Base-by-base conservation (phyloP, 1,284 basidiomycete species). In the Boletus albobrunnescens region DNA sequence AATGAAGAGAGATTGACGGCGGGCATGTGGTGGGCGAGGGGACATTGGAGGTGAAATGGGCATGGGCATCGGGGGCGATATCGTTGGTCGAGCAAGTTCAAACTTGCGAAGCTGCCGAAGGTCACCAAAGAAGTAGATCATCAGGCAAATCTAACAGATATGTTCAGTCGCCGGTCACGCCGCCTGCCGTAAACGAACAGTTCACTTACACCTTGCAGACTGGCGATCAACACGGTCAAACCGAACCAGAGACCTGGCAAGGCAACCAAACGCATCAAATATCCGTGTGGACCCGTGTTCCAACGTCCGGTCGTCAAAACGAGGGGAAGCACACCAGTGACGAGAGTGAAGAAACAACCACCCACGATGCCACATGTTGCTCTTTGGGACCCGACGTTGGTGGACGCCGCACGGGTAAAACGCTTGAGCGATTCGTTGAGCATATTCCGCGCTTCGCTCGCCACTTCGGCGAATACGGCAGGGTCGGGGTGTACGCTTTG, bases 51-150 rank as follows among this genome's bases (percentile, higher is more conserved):
- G 30, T 1, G 58, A 55, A 7, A 58, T 44, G 5, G 51, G 31
- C 19, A 49, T 42, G 0, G 71, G 70, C 38, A 73, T 61, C 5
- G 78, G 76, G 41, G 71, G 73, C 0, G 79, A 78, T 51, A 82
- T 81, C 9, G 75, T 68, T 4, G 85, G 84, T 19, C 84, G 74
- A 1, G 76, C 67, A 24, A 90, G 77, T 61, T 90, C 87, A 58
- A 87, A 88, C 52, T 80, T 83, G 56, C 84, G 78, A 14, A 90
- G 73, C 58, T 90, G 87, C 9, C 87, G 74, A 24, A 87, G 70
- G 64, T 90, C 87, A n/a, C 87, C 87, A 57, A 89, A 87, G 20
- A 90, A 59, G 61, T 87, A 90, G 12, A 90, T 79, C 63, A 86
- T 84, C 52, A 89, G 44, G 52, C 81, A 68, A 14, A 84, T 13